These are phyloP conservation scores for Rhizoclosmatium hyalinum DNA, from an alignment of 371 early-diverging fungal species.

Conservation along the genomic window DNA sequence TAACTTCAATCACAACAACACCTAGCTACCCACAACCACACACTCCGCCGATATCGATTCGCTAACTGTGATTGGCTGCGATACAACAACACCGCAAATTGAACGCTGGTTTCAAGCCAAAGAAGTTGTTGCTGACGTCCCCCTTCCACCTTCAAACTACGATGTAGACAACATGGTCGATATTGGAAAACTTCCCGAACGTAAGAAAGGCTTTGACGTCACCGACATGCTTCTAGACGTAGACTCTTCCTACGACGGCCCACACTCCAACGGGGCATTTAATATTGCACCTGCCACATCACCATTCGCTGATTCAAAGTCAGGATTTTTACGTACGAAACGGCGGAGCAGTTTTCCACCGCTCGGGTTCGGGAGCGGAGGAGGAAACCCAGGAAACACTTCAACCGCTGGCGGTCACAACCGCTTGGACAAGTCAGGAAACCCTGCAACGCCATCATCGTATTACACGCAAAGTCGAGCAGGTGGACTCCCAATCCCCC, in stretches of 20 bases:
- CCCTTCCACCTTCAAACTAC: background rate
- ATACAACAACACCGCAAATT: background rate
- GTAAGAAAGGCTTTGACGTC: constrained; percentile 16
- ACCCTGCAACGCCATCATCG: background rate
- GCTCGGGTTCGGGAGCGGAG: background rate
- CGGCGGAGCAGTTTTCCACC: constrained; percentile 11
- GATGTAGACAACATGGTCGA: constrained; percentile 22
- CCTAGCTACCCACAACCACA: no score
- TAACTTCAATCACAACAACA: no score
- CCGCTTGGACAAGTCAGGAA: background rate
- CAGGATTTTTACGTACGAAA: background rate
- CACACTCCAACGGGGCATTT: background rate
- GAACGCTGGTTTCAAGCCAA: constrained; percentile 15
- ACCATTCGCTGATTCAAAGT: background rate
- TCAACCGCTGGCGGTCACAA: no score
- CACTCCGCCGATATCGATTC: constrained; percentile 11
- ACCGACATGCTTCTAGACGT: constrained; percentile 2
- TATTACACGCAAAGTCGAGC: background rate
- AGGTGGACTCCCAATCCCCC: background rate
- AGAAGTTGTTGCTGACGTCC: background rate
- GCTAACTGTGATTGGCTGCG: constrained; percentile 11
- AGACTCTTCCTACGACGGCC: background rate
- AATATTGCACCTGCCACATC: background rate
- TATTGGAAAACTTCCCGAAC: background rate
- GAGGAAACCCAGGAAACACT: no score